Evolutionary conservation across 176 grass and related monocot genomes (phyloP).

Genomic region (Stipa capillata): DNA sequence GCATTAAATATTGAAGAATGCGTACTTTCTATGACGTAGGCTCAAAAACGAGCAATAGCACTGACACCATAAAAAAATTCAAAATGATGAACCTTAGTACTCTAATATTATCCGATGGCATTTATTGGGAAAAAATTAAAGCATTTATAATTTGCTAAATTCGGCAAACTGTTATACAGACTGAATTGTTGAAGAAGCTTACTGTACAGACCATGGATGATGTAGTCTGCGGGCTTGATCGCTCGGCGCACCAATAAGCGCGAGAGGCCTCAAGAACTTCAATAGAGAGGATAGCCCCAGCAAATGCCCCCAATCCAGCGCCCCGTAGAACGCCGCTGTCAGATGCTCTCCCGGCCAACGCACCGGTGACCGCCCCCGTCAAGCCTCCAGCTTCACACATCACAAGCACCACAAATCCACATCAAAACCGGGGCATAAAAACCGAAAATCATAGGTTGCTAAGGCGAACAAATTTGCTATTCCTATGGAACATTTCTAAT

Average conservation of each 20-base stretch:
- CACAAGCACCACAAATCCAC: too few relatives aligned
- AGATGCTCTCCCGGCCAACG: conserved; percentile 66
- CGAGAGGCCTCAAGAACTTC: conserved; percentile 77
- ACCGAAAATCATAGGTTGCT: neutral
- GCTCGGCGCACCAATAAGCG: conserved; percentile 60
- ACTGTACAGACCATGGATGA: conserved; percentile 51
- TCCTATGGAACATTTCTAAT: neutral
- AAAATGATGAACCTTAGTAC: neutral
- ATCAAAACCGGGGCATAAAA: too few relatives aligned
- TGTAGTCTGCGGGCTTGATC: conserved; percentile 26
- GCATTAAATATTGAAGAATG: neutral
- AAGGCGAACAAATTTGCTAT: neutral
- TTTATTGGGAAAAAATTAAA: neutral
- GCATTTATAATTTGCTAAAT: neutral
- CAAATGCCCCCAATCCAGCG: conserved; percentile 61
- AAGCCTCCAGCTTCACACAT: conserved; percentile 57
- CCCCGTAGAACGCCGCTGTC: conserved; percentile 64
- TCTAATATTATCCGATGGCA: neutral
- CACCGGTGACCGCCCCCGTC: conserved; percentile 76
- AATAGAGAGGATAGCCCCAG: conserved; percentile 64
- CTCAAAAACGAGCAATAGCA: too few relatives aligned
- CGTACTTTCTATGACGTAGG: neutral
- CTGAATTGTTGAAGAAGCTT: neutral
- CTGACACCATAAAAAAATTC: too few relatives aligned
- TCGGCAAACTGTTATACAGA: neutral